phyloP scores from a whole-genome alignment of 2,329 filamentous ascomycete species.

The Metarhizium humberi region DNA sequence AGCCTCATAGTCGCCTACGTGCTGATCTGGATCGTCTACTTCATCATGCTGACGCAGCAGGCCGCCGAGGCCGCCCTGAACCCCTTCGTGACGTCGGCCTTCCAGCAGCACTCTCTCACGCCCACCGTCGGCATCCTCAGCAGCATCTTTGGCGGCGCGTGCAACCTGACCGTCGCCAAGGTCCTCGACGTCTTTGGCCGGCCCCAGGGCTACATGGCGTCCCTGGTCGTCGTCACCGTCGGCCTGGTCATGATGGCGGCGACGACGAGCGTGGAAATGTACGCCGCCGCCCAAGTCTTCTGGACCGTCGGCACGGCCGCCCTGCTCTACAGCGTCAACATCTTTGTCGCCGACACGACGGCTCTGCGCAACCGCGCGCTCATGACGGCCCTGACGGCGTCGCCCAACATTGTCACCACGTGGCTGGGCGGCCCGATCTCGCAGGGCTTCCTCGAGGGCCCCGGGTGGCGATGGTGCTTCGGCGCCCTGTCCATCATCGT shows the following conservation, averaged over 20 bases:
- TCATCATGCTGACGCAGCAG: conserved; percentile 34
- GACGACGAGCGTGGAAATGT: conserved; percentile 32
- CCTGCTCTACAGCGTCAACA: conserved; percentile 37
- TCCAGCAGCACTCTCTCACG: conserved; percentile 40
- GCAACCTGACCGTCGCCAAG: conserved; percentile 55
- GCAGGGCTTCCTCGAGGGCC: conserved; percentile 29
- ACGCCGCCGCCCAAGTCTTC: conserved; percentile 54
- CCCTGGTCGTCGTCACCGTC: conserved; percentile 31
- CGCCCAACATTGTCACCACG: conserved; percentile 57
- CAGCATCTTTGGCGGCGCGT: conserved; percentile 43
- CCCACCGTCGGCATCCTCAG: conserved; percentile 41
- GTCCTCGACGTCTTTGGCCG: conserved; percentile 56
- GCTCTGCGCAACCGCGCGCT: conserved; percentile 46
- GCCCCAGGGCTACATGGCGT: conserved; percentile 48
- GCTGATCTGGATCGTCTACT: conserved; percentile 37
- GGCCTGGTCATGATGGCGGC: conserved; percentile 54
- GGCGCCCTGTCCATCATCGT: conserved; percentile 57
- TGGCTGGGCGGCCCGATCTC: conserved; percentile 52
- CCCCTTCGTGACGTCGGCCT: conserved; percentile 39
- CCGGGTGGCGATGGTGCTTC: conserved; percentile 55
- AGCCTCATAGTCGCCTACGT: conserved; percentile 29
- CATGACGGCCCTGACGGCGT: conserved; percentile 34
- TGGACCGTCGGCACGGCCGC: conserved; percentile 53
- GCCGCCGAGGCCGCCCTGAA: conserved; percentile 26
- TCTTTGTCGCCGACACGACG: conserved; percentile 62